A percentile compares a stretch with the other conserved stretches of the same genome.
These are phyloP conservation scores for Physcomitrium patens DNA, from an alignment of 225 moss, liverwort and hornwort genomes.

Conservation along the genomic window DNA sequence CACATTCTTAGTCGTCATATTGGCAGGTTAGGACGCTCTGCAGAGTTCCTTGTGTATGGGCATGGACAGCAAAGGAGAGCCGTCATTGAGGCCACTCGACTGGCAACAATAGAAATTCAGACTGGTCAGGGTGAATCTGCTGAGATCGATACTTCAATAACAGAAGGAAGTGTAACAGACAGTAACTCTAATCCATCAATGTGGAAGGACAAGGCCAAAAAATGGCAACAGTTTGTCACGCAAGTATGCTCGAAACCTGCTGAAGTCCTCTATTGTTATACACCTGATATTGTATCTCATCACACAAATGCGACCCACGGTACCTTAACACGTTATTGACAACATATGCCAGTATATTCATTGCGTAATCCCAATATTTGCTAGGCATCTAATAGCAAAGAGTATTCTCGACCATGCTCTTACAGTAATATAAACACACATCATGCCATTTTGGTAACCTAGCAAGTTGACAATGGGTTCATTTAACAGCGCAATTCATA, in stretches of 20 bases:
- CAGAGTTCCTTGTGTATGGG: conserved; percentile 89
- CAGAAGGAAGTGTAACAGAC: conserved; percentile 32
- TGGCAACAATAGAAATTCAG: conserved; percentile 58
- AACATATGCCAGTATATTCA: too few relatives aligned
- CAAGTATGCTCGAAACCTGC: conserved; percentile 55
- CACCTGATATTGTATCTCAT: not conserved
- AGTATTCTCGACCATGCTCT: not conserved
- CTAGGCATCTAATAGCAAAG: not conserved
- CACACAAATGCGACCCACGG: too few relatives aligned
- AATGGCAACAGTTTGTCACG: conserved; percentile 88
- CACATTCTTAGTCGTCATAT: conserved; percentile 21
- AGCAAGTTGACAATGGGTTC: not conserved
- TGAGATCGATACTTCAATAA: conserved; percentile 35
- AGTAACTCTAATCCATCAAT: conserved; percentile 44
- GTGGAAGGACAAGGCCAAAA: conserved; percentile 90
- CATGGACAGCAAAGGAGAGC: conserved; percentile 92
- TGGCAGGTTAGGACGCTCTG: conserved; percentile 83
- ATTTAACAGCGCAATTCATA: not conserved
- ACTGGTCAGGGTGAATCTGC: conserved; percentile 23
- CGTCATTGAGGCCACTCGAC: conserved; percentile 85
- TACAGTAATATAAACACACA: not conserved
- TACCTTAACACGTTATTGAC: too few relatives aligned
- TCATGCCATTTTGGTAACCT: conserved; percentile 15
- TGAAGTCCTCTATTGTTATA: not conserved
- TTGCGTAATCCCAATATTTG: too few relatives aligned